Evolutionary conservation across 805 yeast genomes (phyloP).

Genomic region (Nakazawaea populi): DNA sequence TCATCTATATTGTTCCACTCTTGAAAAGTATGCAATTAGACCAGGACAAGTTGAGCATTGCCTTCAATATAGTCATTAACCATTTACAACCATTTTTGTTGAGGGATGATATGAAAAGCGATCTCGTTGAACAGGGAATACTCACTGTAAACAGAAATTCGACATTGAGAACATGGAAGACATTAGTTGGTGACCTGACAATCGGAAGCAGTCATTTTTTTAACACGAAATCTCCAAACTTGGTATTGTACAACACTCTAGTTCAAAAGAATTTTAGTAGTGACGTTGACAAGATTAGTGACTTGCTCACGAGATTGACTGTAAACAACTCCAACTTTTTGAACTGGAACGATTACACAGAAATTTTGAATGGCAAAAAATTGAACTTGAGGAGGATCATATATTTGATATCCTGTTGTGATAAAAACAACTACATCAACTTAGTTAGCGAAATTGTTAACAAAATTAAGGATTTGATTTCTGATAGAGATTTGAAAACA

Average conservation of each 20-base stretch:
- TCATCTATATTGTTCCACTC: not conserved
- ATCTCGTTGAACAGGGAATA: not conserved
- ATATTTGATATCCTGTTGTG: constrained; percentile 57
- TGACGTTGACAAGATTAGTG: constrained; percentile 19
- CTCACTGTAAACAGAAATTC: not conserved
- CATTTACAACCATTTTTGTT: constrained; percentile 6
- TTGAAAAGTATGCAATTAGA: constrained; percentile 4
- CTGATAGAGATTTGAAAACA: constrained; percentile 25
- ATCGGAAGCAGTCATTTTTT: constrained; percentile 1
- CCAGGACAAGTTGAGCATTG: constrained; percentile 3
- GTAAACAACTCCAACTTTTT: constrained; percentile 48
- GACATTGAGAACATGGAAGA: constrained; percentile 55
- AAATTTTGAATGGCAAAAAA: constrained; percentile 41
- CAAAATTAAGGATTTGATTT: constrained; percentile 38
- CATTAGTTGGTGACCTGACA: constrained; percentile 53
- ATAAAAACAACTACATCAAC: constrained; percentile 46
- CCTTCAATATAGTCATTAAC: constrained; percentile 1
- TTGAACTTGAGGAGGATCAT: constrained; percentile 56
- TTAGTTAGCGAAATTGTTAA: constrained; percentile 42
- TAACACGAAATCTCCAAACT: not conserved
- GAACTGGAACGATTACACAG: constrained; percentile 64
- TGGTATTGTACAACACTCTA: constrained; percentile 3
- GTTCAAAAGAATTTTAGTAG: constrained; percentile 53
- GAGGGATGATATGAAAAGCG: constrained; percentile 1
- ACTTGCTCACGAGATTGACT: constrained; percentile 3